A percentile compares a stretch with the other conserved stretches of the same genome.
Conservation (phyloP, 176 grass and related monocot species). For the Oryza australiensis region DNA sequence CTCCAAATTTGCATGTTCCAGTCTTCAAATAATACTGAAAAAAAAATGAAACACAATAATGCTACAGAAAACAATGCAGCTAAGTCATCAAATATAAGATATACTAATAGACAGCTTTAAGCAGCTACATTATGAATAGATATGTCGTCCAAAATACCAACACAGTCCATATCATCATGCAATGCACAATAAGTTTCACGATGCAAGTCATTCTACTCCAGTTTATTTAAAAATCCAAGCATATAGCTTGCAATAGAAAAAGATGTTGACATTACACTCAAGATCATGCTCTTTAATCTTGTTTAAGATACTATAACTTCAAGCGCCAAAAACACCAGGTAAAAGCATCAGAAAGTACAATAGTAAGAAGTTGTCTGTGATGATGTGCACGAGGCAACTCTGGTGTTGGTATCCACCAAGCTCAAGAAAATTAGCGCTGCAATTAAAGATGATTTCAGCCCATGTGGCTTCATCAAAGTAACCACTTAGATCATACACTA, state of each 20-base stretch:
- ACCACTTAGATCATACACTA: not conserved
- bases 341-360: constrained; percentile 11
- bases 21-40: constrained; percentile 93
- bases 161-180: not conserved
- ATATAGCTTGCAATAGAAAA: not conserved
- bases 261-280: not conserved
- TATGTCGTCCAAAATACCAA: not conserved
- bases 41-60: constrained; percentile 10
- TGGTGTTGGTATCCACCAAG: not conserved
- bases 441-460: not conserved
- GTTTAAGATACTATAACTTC: constrained; percentile 4
- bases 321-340: not conserved
- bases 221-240: not conserved
- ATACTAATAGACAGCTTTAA: not conserved
- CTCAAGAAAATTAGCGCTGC: not conserved
- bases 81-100: constrained; percentile 7
- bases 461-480: not conserved
- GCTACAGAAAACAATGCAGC: not conserved
- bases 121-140: not conserved
- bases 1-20: constrained; percentile 90
- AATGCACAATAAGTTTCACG: not conserved
- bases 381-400: not conserved
- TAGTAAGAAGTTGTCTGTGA: not conserved
- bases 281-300: not conserved
- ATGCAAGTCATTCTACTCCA: not conserved